Evolutionary conservation across 2,329 filamentous ascomycete species (phyloP).

Genomic region (Lecanoromycetidae sp.): DNA sequence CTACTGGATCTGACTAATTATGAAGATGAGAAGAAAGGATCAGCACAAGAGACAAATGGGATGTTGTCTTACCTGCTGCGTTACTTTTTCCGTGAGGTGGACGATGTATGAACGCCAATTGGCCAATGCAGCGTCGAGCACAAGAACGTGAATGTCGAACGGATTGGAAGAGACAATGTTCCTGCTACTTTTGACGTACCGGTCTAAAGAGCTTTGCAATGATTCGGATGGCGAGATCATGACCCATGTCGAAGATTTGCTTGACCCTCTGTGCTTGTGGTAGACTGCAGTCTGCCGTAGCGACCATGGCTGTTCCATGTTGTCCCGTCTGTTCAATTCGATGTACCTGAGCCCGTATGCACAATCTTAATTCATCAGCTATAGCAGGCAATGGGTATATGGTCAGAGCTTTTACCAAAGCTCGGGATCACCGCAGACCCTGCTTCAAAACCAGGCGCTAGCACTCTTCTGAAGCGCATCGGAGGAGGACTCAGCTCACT

Average conservation of each 20-base stretch:
- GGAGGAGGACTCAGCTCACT: conserved; percentile 7
- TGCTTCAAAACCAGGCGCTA: background rate
- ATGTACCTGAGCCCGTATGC: conserved; percentile 16
- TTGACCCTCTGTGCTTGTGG: conserved; percentile 10
- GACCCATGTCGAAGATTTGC: conserved; percentile 15
- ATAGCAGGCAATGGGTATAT: background rate
- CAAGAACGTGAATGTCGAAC: conserved; percentile 12
- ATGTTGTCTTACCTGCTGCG: conserved; percentile 10
- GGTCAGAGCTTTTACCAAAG: background rate
- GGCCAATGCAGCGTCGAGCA: conserved; percentile 9
- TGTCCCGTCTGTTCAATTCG: conserved; percentile 15
- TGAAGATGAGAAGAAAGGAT: background rate
- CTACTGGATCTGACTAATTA: conserved; percentile 2
- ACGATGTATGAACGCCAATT: conserved; percentile 16
- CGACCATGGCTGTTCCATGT: conserved; percentile 17
- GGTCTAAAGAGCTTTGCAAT: conserved; percentile 4
- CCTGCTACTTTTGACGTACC: conserved; percentile 1
- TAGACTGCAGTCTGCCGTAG: conserved; percentile 19
- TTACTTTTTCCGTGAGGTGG: conserved; percentile 7
- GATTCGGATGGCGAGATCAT: conserved; percentile 14
- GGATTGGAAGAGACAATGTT: background rate
- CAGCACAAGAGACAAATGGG: background rate
- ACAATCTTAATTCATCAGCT: background rate
- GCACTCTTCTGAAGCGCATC: conserved; percentile 2
- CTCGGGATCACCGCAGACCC: background rate